Evolutionary conservation across 106 monocot species (phyloP).

Genomic region (Dactylorhiza incarnata): DNA sequence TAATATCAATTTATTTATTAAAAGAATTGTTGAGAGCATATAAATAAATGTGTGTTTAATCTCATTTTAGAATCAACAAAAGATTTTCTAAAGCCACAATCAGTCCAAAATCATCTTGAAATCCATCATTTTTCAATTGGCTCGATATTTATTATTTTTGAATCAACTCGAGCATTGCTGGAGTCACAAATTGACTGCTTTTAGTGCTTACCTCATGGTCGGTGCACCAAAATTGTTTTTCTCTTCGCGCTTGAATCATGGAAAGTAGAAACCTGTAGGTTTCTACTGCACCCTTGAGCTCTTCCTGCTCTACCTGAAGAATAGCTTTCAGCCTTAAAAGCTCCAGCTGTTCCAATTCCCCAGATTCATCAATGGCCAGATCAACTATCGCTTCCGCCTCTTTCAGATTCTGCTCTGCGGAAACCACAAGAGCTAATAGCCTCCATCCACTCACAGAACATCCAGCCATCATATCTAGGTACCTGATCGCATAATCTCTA

Average conservation of each 20-base stretch:
- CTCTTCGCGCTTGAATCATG: conserved; percentile 31
- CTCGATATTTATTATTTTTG: too few relatives aligned
- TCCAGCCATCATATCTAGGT: conserved; percentile 49
- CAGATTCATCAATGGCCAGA: conserved; percentile 60
- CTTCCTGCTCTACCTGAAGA: conserved; percentile 47
- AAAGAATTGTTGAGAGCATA: too few relatives aligned
- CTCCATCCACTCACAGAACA: conserved; percentile 66
- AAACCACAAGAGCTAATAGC: conserved; percentile 48
- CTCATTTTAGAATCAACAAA: too few relatives aligned
- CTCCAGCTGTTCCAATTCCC: conserved; percentile 35
- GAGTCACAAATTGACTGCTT: too few relatives aligned
- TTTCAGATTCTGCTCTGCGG: conserved; percentile 43
- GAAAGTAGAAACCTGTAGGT: conserved; percentile 61
- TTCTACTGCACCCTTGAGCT: conserved; percentile 54
- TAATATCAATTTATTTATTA: too few relatives aligned
- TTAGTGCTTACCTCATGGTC: conserved; percentile 19
- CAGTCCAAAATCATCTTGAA: too few relatives aligned
- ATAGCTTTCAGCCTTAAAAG: conserved; percentile 55
- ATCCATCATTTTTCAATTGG: too few relatives aligned
- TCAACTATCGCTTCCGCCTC: conserved; percentile 65
- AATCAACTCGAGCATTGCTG: too few relatives aligned
- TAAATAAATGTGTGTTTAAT: too few relatives aligned
- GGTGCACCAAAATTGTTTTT: conserved; percentile 7
- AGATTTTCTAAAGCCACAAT: too few relatives aligned
- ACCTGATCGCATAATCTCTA: conserved; percentile 32